Evolutionary conservation across 2,329 filamentous ascomycete genomes (phyloP), one percentile per base, ranked within the genome.

Genomic region (Ophiostoma quercus): DNA sequence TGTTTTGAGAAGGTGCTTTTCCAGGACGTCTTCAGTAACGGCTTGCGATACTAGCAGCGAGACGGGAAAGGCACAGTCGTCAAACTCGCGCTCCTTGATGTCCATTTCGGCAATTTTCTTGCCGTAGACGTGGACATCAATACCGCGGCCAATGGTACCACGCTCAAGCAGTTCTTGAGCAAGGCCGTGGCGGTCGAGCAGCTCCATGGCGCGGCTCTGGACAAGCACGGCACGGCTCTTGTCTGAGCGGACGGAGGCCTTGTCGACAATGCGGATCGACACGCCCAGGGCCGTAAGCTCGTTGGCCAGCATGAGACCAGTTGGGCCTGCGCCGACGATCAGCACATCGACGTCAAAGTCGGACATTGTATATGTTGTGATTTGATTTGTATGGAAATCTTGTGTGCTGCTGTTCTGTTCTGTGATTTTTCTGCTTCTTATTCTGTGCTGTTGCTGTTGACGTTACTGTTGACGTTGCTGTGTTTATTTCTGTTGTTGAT

Each of bases 201-300:
- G 77, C 73, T 86, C 84, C 9, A 84, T 74, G 1, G 80, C 83
- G 9, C 84, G 81, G 14, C 82, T 77, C 70, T 86, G 84, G 5
- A 85, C 75, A 11, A 80, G 78, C 0, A 85, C 75, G 9, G 77
- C 83, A 72, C 77, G 80, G 71, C 79, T 80, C 70, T 80, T 78
- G 67, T 79, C 75, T 14, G 77, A 79, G 14, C 77, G 78, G 7
- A 68, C 73, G 9, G 74, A 69, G 5, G 70, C 71, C 66, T 77
- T 76, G 71, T 82, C 79, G 68, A 82, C 74, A 71, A 82, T 78
- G 70, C 79, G 77, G 72, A 80, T 79, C 34, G 77, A 74, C 1
- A 79, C 73, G 2, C 76, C 68, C 71, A 29, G 57, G 9, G 63
- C 67, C 3, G 76, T 72, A 22, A 81, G 76, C 72, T 80, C 77